A percentile compares a stretch with the other conserved stretches of the same genome.
phyloP scores from a whole-genome alignment of 805 yeast species.

The Scheffersomyces amazonensis region DNA sequence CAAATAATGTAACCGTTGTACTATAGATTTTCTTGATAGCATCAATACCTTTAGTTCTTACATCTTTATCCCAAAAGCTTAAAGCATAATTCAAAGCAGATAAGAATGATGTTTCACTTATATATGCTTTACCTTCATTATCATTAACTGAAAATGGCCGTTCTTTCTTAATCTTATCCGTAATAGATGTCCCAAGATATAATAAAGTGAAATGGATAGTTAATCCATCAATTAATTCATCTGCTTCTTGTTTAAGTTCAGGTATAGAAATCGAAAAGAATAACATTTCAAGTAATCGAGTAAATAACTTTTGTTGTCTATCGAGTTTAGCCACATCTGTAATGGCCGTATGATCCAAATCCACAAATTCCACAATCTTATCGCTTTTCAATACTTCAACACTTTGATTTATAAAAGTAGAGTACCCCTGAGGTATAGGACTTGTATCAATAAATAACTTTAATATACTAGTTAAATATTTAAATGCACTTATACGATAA shows the following conservation, averaged over 20 bases:
- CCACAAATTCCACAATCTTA: conserved; percentile 26
- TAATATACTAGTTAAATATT: conserved; percentile 63
- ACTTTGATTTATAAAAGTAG: conserved; percentile 46
- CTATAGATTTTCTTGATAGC: conserved; percentile 62
- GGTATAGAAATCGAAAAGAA: conserved; percentile 76
- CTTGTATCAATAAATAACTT: conserved; percentile 63
- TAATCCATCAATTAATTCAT: conserved; percentile 55
- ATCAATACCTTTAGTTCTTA: conserved; percentile 66
- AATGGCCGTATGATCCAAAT: conserved; percentile 41
- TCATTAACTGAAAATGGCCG: conserved; percentile 73
- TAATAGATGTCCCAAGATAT: conserved; percentile 70
- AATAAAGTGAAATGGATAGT: conserved; percentile 78
- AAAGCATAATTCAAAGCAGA: conserved; percentile 77
- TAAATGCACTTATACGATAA: conserved; percentile 75
- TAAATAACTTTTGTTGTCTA: conserved; percentile 63
- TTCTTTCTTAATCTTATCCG: conserved; percentile 64
- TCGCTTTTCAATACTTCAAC: conserved; percentile 44
- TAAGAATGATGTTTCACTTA: conserved; percentile 68
- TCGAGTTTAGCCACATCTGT: conserved; percentile 49
- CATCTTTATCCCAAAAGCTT: conserved; percentile 69
- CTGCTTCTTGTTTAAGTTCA: conserved; percentile 69
- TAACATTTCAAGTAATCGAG: conserved; percentile 63
- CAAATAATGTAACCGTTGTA: conserved; percentile 66
- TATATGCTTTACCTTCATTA: conserved; percentile 69
- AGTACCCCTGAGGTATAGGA: conserved; percentile 44